These are phyloP conservation scores for Fraxinus nigra DNA, from an alignment of 305 asterid genomes.

Conservation along the genomic window DNA sequence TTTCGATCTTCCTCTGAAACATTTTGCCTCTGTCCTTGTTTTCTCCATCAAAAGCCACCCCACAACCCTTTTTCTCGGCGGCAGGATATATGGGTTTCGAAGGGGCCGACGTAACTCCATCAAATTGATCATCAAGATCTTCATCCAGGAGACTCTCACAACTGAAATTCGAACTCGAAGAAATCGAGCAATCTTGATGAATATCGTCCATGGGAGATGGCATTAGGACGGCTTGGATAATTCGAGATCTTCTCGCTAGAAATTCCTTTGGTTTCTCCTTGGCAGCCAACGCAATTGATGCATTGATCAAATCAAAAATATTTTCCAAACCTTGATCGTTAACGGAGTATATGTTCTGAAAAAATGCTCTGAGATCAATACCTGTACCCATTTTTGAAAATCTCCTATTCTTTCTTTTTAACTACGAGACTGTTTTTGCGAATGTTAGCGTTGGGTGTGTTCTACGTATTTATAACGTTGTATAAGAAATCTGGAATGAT, in stretches of 20 bases:
- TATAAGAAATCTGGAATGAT: not conserved
- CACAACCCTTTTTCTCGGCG: not conserved
- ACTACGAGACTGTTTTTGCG: not conserved
- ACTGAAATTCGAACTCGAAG: too few species aligned
- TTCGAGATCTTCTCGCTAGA: not conserved
- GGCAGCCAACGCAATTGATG: not conserved
- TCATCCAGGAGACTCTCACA: too few species aligned
- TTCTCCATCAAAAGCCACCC: not conserved
- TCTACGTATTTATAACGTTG: not conserved
- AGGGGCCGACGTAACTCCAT: too few species aligned
- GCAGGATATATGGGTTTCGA: not conserved
- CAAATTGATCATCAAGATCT: too few species aligned
- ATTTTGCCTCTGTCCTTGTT: not conserved
- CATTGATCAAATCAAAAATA: not conserved
- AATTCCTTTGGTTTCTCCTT: not conserved
- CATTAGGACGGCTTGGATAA: not conserved
- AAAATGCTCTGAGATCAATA: not conserved
- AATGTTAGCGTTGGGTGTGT: not conserved
- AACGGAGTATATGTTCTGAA: not conserved
- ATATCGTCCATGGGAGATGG: not conserved
- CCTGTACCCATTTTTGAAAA: not conserved
- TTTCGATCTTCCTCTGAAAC: not conserved
- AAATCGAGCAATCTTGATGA: too few species aligned
- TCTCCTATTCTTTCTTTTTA: not conserved
- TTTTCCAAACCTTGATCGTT: not conserved